Evolutionary conservation across 2,329 filamentous ascomycete species (phyloP).

Genomic region (Venturia pyrina): DNA sequence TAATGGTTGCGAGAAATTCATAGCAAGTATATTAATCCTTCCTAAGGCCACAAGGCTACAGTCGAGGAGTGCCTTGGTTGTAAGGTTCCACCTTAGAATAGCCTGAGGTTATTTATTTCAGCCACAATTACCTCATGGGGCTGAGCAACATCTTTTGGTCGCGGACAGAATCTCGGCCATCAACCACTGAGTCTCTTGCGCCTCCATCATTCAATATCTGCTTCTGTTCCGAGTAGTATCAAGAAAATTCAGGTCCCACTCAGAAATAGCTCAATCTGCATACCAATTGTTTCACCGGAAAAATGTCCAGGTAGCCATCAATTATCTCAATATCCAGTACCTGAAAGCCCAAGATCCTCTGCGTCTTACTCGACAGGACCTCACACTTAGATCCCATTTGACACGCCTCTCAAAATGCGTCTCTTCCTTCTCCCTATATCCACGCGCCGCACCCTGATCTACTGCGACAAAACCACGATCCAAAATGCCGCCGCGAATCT

Average conservation of each 20-base stretch:
- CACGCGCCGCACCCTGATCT: slow-evolving; percentile 80
- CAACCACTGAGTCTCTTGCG: background rate
- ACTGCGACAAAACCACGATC: slow-evolving; percentile 67
- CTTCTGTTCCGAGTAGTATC: background rate
- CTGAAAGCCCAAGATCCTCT: background rate
- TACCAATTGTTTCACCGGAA: background rate
- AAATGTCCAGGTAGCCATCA: slow-evolving; percentile 2
- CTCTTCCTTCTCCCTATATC: slow-evolving; percentile 91
- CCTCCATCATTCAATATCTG: background rate
- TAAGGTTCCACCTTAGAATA: too few relatives aligned
- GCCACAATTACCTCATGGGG: background rate
- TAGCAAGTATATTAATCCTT: too few relatives aligned
- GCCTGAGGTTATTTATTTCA: too few relatives aligned
- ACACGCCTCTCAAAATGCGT: slow-evolving; percentile 51
- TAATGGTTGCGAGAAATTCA: too few relatives aligned
- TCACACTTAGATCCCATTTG: background rate
- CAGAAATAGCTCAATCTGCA: background rate
- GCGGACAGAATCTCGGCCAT: background rate
- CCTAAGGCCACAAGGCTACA: too few relatives aligned
- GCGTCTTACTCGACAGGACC: background rate
- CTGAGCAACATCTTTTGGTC: background rate
- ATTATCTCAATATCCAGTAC: background rate
- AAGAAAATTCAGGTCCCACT: background rate
- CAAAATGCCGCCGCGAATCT: slow-evolving; percentile 12
- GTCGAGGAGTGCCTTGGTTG: too few relatives aligned